Conservation (phyloP, 768 basidiomycete genomes). For the Kwoniella europaea region DNA sequence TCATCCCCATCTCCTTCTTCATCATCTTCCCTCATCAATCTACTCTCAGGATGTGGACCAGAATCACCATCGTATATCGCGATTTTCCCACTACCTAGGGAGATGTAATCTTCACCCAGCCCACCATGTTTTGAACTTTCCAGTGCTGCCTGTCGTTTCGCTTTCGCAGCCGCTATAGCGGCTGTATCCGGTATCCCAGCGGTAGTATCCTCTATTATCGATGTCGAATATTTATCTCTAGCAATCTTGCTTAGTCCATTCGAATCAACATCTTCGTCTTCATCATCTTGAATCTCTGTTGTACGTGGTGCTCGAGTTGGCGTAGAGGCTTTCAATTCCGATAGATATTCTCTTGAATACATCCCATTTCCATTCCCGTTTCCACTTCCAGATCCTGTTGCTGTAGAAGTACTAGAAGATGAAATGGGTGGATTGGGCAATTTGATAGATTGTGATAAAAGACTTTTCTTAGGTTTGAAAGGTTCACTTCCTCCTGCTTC, state of each 20-base stretch:
- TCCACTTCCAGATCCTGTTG: background rate
- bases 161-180: conserved; percentile 58
- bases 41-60: conserved; percentile 58
- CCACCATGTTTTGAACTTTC: conserved; percentile 42
- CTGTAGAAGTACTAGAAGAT: conserved; percentile 4
- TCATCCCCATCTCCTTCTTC: conserved; percentile 58
- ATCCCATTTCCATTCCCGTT: conserved; percentile 13
- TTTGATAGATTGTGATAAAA: conserved; percentile 52
- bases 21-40: conserved; percentile 61
- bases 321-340: conserved; percentile 58
- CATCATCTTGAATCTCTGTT: conserved; percentile 26
- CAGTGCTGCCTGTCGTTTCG: conserved; percentile 55
- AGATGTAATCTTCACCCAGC: conserved; percentile 57
- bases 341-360: conserved; percentile 59
- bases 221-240: conserved; percentile 52
- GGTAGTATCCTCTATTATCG: conserved; percentile 42
- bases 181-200: conserved; percentile 58
- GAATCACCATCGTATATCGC: conserved; percentile 50
- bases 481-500: conserved; percentile 34
- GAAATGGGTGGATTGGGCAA: conserved; percentile 34
- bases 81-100: conserved; percentile 56
- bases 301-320: conserved; percentile 46
- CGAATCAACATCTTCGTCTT: conserved; percentile 32
- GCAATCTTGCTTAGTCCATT: conserved; percentile 43
- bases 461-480: conserved; percentile 53